Evolutionary conservation across 2,329 filamentous ascomycete genomes (phyloP).

Genomic region (Penicillium sp.): DNA sequence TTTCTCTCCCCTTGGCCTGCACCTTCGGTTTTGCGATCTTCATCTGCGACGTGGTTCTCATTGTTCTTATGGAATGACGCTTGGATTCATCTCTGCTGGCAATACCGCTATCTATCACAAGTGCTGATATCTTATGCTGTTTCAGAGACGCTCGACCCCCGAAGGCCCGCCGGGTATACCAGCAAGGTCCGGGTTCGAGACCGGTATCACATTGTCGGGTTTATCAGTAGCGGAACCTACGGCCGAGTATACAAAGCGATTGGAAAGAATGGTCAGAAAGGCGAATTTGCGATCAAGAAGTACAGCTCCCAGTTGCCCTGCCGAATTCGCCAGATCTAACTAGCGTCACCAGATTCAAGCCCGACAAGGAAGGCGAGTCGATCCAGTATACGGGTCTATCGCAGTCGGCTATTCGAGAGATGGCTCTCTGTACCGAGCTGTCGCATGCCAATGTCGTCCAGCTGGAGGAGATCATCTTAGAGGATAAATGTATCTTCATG

Average conservation of each 20-base stretch:
- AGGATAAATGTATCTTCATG: conserved; percentile 99
- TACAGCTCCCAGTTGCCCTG: conserved; percentile 40
- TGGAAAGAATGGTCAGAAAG: conserved; percentile 65
- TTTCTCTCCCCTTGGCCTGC: conserved; percentile 16
- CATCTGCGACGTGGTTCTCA: conserved; percentile 5
- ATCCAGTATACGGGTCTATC: conserved; percentile 96
- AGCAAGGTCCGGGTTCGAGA: conserved; percentile 84
- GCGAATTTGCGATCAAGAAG: conserved; percentile 98
- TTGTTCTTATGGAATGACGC: conserved; percentile 13
- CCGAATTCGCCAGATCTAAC: conserved; percentile 1
- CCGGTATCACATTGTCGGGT: conserved; percentile 92
- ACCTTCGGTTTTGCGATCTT: conserved; percentile 13
- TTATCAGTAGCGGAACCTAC: conserved; percentile 97
- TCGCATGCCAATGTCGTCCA: conserved; percentile 84
- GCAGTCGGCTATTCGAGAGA: conserved; percentile 93
- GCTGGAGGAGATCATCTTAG: conserved; percentile 89
- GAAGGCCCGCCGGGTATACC: conserved; percentile 50
- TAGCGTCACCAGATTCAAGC: conserved; percentile 66
- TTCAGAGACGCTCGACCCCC: conserved; percentile 36
- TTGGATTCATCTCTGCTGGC: conserved; percentile 16
- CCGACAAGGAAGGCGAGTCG: conserved; percentile 94
- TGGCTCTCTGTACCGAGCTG: conserved; percentile 92
- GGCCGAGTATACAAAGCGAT: conserved; percentile 95
- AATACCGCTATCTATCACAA: conserved; percentile 8
- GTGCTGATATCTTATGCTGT: conserved; percentile 23